Percentiles rank a stretch among this genome's conserved stretches.
phyloP scores from a whole-genome alignment of 345 rosid genomes.

The Hirschfeldia incana region DNA sequence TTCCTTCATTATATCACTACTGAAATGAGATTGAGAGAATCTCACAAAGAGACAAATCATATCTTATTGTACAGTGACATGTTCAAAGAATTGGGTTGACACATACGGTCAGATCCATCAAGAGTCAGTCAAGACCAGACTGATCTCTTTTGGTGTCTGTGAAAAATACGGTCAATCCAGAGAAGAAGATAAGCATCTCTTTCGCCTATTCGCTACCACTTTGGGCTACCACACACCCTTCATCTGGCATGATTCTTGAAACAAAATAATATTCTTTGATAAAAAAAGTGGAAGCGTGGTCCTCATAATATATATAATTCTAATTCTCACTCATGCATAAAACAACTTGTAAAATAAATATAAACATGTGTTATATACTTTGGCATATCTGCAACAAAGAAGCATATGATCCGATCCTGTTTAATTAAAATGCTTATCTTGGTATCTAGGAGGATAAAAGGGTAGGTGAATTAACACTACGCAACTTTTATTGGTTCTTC shows the following conservation, averaged over 20 bases:
- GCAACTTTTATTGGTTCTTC: slow-evolving; percentile 18
- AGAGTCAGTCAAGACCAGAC: not conserved
- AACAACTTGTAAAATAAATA: slow-evolving; percentile 4
- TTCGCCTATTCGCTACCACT: slow-evolving; percentile 33
- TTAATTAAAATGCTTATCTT: slow-evolving; percentile 32
- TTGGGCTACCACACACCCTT: slow-evolving; percentile 31
- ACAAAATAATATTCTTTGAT: slow-evolving; percentile 13
- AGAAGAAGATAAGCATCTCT: slow-evolving; percentile 38
- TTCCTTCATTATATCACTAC: slow-evolving; percentile 33
- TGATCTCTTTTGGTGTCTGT: slow-evolving; percentile 16
- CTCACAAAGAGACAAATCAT: slow-evolving; percentile 28
- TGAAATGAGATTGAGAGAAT: slow-evolving; percentile 32
- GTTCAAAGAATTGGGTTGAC: slow-evolving; percentile 24
- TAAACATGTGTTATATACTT: slow-evolving; percentile 25
- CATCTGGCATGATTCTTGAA: slow-evolving; percentile 27
- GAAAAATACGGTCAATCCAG: slow-evolving; percentile 23
- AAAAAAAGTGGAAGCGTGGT: slow-evolving; percentile 22
- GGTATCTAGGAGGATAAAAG: slow-evolving; percentile 33
- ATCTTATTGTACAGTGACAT: slow-evolving; percentile 33
- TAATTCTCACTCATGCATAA: slow-evolving; percentile 23
- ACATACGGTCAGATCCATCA: slow-evolving; percentile 12
- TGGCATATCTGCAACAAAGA: slow-evolving; percentile 36
- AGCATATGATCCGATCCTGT: slow-evolving; percentile 30
- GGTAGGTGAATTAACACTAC: slow-evolving; percentile 19
- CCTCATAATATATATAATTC: slow-evolving; percentile 20